These are phyloP conservation scores for Parathielavia appendiculata DNA, from an alignment of 495 filamentous ascomycete genomes.

Conservation along the genomic window DNA sequence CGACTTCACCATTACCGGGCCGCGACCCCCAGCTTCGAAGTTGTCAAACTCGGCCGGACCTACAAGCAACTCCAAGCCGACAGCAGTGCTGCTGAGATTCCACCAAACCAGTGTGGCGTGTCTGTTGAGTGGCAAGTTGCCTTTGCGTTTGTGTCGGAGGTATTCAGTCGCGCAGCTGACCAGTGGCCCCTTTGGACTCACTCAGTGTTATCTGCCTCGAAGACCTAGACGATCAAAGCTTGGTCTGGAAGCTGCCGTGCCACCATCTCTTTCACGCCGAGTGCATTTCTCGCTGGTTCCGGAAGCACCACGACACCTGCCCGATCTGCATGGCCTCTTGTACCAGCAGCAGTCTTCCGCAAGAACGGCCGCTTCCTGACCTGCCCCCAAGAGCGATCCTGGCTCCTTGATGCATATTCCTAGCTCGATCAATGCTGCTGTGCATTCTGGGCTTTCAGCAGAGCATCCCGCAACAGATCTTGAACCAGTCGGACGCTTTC, in stretches of 20 bases:
- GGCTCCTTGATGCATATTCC: too few relatives aligned
- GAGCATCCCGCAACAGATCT: not conserved
- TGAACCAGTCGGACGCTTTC: slow-evolving; percentile 25
- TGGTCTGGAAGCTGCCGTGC: slow-evolving; percentile 11
- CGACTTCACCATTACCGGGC: not conserved
- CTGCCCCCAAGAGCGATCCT: not conserved
- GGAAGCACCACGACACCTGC: slow-evolving; percentile 13
- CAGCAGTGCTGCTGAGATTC: not conserved
- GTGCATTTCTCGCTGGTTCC: slow-evolving; percentile 15
- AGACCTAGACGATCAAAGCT: slow-evolving; percentile 1
- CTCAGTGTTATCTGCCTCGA: slow-evolving; percentile 18
- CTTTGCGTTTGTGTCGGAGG: not conserved
- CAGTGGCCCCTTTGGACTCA: not conserved
- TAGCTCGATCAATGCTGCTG: too few relatives aligned
- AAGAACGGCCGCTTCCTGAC: not conserved
- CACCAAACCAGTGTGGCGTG: not conserved
- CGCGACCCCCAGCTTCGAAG: too few relatives aligned
- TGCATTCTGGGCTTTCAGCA: not conserved
- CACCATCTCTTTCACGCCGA: slow-evolving; percentile 18
- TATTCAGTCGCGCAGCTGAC: too few relatives aligned
- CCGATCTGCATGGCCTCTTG: slow-evolving; percentile 11
- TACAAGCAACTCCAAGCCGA: not conserved
- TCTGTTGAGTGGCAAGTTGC: slow-evolving; percentile 6
- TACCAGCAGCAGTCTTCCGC: not conserved
- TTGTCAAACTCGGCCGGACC: not conserved